These are phyloP conservation scores for Mesotaenium endlicherianum DNA, from an alignment of 139 green algal genomes.

Conservation along the genomic window DNA sequence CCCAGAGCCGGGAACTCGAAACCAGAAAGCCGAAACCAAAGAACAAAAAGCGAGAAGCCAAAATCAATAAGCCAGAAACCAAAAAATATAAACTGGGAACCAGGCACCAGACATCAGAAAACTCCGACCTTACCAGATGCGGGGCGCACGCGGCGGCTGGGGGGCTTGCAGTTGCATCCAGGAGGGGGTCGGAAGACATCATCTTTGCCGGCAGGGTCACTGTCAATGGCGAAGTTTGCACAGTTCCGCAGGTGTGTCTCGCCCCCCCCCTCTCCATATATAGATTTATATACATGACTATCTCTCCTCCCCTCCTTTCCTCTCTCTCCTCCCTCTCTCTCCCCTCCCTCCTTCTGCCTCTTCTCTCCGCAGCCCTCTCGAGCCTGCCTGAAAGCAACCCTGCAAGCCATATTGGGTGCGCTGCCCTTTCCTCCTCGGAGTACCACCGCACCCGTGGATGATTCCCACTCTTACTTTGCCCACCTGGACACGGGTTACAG, in stretches of 20 bases:
- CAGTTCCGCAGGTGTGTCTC: conserved; percentile 56
- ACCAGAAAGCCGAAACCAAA: too few relatives aligned
- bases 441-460: background rate
- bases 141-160: too few relatives aligned
- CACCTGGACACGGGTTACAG: background rate
- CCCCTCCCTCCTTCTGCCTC: background rate
- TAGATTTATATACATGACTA: too few relatives aligned
- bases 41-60: too few relatives aligned
- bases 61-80: too few relatives aligned
- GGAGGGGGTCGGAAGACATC: conserved; percentile 76
- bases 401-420: too few relatives aligned
- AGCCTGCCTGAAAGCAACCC: background rate
- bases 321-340: background rate
- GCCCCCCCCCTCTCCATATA: background rate
- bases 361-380: background rate
- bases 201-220: conserved; percentile 73
- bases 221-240: conserved; percentile 78
- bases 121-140: too few relatives aligned
- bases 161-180: conserved; percentile 76
- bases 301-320: background rate
- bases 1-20: too few relatives aligned
- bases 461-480: background rate
- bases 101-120: too few relatives aligned
- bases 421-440: too few relatives aligned
- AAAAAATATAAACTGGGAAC: too few relatives aligned